Base-by-base conservation (phyloP, 768 basidiomycete genomes). In the Russula dissimulans region DNA sequence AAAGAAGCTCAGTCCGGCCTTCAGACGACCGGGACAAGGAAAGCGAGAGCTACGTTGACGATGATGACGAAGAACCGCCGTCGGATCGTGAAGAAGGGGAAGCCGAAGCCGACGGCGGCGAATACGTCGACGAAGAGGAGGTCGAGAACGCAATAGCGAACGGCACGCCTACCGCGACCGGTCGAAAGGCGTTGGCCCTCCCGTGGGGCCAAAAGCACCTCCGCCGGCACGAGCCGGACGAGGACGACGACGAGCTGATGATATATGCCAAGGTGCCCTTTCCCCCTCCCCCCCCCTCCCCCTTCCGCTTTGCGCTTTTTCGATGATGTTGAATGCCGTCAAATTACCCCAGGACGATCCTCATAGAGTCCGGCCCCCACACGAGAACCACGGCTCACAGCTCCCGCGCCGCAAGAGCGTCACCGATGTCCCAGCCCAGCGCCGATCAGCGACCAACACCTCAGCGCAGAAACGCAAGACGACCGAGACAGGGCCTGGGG, bases 231-330 rank as follows among this genome's bases (percentile, higher is more conserved):
- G 31, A 56, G 26, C 57, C 61, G 39, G 71, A 72, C 41, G 72
- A 81, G 15, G 84, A 78, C 11, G 81, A 83, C 4, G 84, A 87
- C 62, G 82, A 85, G 65, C 68, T 86, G 34, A 76, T 81, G 75
- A 79, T 86, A 71, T 81, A 80, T 31, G 72, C 76, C n/a, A 79
- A 79, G 75, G 86, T 85, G 51, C 38, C 46, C 12, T 9, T 11
- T 5, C 39, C 45, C 47, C 31, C 14, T 15, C 14, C 38, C 18
- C 4, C 46, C 18, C 2, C 10, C 26, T 29, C 18, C 34, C 9
- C 31, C 38, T 56, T 49, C 61, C 59, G 14, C 12, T 29, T 45
- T 65, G 12, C 17, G 14, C 63, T 41, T 52, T 56, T 29, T 12
- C 22, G 22, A 26, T 26, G 22, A 26, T 26, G 8, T 41, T 60